Evolutionary conservation across 441 rosid genomes (phyloP), one percentile per base, ranked within the genome.

Genomic region (Adansonia gregorii): DNA sequence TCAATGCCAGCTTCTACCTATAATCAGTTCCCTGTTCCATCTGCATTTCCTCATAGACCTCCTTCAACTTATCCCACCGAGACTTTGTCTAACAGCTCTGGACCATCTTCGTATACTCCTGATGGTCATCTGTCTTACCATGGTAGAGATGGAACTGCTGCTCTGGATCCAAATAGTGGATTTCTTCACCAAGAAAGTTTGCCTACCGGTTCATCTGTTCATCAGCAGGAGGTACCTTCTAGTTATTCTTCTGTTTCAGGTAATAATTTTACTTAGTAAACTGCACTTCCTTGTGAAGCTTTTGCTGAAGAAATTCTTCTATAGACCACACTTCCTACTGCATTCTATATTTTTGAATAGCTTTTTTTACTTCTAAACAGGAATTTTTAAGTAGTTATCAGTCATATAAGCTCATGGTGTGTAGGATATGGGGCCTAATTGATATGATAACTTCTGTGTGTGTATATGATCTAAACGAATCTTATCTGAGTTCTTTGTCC

Each of bases 191-290:
- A 85, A 84, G 87, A 86, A 79, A 83, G 81, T 77, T 58, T 78
- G 73, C 80, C 88, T 76, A 76, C 90, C 79, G 80, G 83, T 84
- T 85, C 93, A 76, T 85, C 85, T 85, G 87, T 86, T 91, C 93
- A 87, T 92, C 94, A 81, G 97, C 99, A 93, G 98, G 99, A 97
- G 98, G 99, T 94, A 97, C 93, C 99, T 97, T 97, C 93, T 94
- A 92, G 98, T 94, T 93, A 94, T 97, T 97, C 98, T 92, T 92
- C 98, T 85, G 90, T 89, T 85, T 78, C 99, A 97, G 99, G 98
- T 97, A 97, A 97, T 87, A 69, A 83, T 87, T 76, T 90, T 84
- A 87, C 89, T 87, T 83, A 79, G 87, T 82, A 81, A 82, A 84
- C 83, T 82, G 83, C 76, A 82, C 80, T 89, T 88, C 87, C 85